A percentile compares a stretch with the other conserved stretches of the same genome.
phyloP scores from a whole-genome alignment of 2,329 filamentous ascomycete genomes.

The Penicillium nordicum region DNA sequence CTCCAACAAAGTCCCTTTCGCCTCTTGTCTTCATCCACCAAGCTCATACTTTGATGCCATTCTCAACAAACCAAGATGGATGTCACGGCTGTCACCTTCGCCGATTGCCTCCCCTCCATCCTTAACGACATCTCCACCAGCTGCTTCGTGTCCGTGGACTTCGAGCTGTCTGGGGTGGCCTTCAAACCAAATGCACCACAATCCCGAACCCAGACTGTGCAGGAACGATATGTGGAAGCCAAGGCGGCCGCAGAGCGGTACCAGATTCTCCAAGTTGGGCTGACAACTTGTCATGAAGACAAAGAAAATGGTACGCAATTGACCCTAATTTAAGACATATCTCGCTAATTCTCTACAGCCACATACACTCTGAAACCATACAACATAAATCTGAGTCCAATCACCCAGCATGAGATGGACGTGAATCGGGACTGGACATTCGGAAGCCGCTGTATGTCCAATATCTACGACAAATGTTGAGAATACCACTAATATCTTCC shows the following conservation, averaged over 20 bases:
- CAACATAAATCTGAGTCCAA: constrained; percentile 61
- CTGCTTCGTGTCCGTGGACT: constrained; percentile 62
- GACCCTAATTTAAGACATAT: constrained; percentile 36
- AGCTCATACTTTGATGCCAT: neutral
- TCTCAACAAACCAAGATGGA: constrained; percentile 50
- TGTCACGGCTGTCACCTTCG: constrained; percentile 51
- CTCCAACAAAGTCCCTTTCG: neutral
- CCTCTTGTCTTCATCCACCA: neutral
- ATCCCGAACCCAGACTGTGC: constrained; percentile 50
- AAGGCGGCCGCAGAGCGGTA: constrained; percentile 61
- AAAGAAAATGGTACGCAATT: constrained; percentile 29
- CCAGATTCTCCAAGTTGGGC: constrained; percentile 63
- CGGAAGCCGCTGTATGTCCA: constrained; percentile 50
- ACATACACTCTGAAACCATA: constrained; percentile 60
- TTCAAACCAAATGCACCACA: constrained; percentile 38
- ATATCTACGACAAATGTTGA: neutral
- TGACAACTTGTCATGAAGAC: constrained; percentile 63
- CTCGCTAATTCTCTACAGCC: constrained; percentile 28
- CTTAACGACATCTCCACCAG: constrained; percentile 57
- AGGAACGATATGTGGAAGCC: constrained; percentile 60
- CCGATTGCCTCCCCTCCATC: constrained; percentile 52
- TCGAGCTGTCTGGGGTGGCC: constrained; percentile 64
- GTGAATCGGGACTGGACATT: constrained; percentile 60
- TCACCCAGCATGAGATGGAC: constrained; percentile 52
- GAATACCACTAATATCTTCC: constrained; percentile 3